These are phyloP conservation scores for Scytalidium lignicola DNA, from an alignment of 2,329 filamentous ascomycete genomes.

Conservation along the genomic window DNA sequence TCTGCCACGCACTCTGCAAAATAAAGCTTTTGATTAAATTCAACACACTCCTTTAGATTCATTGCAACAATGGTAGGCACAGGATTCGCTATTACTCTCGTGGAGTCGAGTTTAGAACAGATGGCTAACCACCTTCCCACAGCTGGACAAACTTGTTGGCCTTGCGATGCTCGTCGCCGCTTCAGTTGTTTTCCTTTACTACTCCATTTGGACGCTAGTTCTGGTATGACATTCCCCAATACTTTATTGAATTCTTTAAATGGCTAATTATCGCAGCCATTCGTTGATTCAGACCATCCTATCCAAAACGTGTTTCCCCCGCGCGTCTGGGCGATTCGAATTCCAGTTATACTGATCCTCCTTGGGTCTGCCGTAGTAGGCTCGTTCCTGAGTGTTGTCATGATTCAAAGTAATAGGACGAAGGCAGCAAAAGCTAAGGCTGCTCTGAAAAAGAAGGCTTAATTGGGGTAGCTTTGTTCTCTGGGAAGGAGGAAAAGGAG, in stretches of 20 bases:
- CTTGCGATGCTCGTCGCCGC: conserved; percentile 72
- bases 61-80: conserved; percentile 28
- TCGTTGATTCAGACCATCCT: conserved; percentile 90
- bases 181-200: conserved; percentile 77
- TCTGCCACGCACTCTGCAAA: conserved; percentile 2
- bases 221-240: conserved; percentile 60
- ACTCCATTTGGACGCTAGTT: conserved; percentile 93
- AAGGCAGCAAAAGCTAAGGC: conserved; percentile 91
- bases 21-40: conserved; percentile 12
- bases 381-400: conserved; percentile 91
- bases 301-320: conserved; percentile 94
- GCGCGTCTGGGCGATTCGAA: conserved; percentile 97
- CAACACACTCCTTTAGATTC: conserved; percentile 22
- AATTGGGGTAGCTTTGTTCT: conserved; percentile 24
- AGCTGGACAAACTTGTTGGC: conserved; percentile 88
- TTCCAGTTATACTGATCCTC: conserved; percentile 93
- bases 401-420: conserved; percentile 98
- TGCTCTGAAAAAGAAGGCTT: conserved; percentile 81
- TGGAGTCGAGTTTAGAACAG: not conserved
- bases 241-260: conserved; percentile 2
- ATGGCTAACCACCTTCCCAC: conserved; percentile 11
- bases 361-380: conserved; percentile 90
- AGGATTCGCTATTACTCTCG: not conserved
- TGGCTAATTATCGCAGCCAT: conserved; percentile 60
- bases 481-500: not conserved